A percentile compares a stretch with the other conserved stretches of the same genome.
These are phyloP conservation scores for Posidonia oceanica DNA, from an alignment of 116 monocot species.

Conservation along the genomic window DNA sequence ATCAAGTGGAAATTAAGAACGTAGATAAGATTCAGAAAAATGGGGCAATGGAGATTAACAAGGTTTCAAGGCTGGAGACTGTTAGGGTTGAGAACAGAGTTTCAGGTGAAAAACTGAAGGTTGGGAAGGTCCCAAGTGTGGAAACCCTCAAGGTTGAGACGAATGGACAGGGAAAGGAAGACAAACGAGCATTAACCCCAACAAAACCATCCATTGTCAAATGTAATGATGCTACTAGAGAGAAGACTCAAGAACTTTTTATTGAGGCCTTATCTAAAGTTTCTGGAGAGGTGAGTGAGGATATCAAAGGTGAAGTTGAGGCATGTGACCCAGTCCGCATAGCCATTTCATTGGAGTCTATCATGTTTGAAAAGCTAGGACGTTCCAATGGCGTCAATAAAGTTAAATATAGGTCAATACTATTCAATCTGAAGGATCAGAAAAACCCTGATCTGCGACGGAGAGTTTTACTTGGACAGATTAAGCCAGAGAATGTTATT, in stretches of 20 bases:
- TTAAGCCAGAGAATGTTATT: conserved; percentile 39
- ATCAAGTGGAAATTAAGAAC: conserved; percentile 12
- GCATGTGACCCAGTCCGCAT: conserved; percentile 44
- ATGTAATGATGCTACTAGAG: conserved; percentile 45
- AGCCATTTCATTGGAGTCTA: conserved; percentile 49
- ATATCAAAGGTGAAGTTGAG: conserved; percentile 35
- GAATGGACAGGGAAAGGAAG: neutral
- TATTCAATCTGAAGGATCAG: conserved; percentile 74
- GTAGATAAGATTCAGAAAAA: neutral
- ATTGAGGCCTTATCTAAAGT: conserved; percentile 52
- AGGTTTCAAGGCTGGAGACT: conserved; percentile 6
- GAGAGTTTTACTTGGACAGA: conserved; percentile 58
- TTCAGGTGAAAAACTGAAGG: neutral
- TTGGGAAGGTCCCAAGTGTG: conserved; percentile 6
- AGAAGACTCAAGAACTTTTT: conserved; percentile 46
- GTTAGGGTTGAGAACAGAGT: conserved; percentile 16
- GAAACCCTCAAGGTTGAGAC: conserved; percentile 15
- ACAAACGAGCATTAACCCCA: conserved; percentile 2
- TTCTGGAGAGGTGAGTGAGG: conserved; percentile 28
- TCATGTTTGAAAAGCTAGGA: conserved; percentile 53
- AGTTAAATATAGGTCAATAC: conserved; percentile 50
- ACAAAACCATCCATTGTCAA: conserved; percentile 37
- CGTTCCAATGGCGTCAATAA: conserved; percentile 42
- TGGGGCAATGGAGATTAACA: neutral
- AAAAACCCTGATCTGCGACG: conserved; percentile 75